phyloP scores from a whole-genome alignment of 257 asterid genomes.

The Solanum tacnaense region DNA sequence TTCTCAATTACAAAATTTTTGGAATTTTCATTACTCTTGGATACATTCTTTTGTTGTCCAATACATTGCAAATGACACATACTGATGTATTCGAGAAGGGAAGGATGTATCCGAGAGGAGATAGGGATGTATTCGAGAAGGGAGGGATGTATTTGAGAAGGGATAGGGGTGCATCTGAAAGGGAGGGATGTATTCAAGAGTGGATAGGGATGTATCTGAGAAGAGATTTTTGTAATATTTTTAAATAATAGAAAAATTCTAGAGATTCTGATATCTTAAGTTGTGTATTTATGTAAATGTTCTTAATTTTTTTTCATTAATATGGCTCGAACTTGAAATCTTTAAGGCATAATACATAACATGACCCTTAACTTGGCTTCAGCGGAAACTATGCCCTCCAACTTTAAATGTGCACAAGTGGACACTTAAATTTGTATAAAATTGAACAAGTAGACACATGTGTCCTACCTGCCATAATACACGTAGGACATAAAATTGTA shows the following conservation, averaged over 20 bases:
- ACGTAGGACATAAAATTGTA: too few species aligned
- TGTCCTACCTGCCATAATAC: neutral
- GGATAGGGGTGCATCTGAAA: too few species aligned
- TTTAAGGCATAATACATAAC: too few species aligned
- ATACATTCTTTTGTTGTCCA: neutral
- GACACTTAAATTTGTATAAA: too few species aligned
- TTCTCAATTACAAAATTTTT: accelerated
- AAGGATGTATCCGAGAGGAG: neutral
- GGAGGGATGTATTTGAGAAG: too few species aligned
- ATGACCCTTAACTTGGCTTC: accelerated
- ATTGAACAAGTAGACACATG: neutral
- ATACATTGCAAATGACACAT: neutral
- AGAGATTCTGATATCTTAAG: too few species aligned
- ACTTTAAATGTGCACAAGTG: accelerated
- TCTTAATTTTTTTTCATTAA: neutral
- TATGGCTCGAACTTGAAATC: neutral
- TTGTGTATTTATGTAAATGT: neutral
- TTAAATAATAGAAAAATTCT: too few species aligned
- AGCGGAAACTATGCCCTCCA: neutral
- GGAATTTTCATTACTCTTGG: neutral
- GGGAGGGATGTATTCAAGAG: too few species aligned
- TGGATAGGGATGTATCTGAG: neutral
- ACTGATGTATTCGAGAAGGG: too few species aligned
- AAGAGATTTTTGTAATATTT: neutral
- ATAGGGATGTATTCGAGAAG: neutral